phyloP scores from a whole-genome alignment of 768 basidiomycete genomes.

The Leccinum longicurvipes region DNA sequence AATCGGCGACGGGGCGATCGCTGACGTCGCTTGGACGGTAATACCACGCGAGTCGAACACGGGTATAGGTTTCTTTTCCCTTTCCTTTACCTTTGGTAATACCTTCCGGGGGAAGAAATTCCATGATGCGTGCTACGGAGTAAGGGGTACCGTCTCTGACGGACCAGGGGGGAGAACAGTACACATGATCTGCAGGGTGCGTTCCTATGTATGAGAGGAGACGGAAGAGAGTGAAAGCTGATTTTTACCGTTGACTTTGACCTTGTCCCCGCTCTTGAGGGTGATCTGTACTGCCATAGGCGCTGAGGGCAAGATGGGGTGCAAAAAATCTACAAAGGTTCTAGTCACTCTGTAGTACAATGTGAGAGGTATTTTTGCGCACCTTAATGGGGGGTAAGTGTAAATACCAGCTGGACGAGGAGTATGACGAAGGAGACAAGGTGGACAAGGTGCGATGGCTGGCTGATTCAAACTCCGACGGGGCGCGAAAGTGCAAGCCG shows the following conservation, averaged over 20 bases:
- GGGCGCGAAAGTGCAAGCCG: constrained; percentile 31
- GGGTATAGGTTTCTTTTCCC: constrained; percentile 67
- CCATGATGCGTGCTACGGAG: constrained; percentile 94
- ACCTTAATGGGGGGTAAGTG: constrained; percentile 17
- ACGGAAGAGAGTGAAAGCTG: constrained; percentile 11
- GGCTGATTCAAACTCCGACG: constrained; percentile 37
- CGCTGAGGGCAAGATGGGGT: constrained; percentile 14
- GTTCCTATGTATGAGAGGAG: constrained; percentile 15
- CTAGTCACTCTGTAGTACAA: constrained; percentile 1
- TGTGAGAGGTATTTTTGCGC: constrained; percentile 18
- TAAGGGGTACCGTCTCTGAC: constrained; percentile 94
- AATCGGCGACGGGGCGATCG: constrained; percentile 87
- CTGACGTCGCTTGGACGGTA: constrained; percentile 96
- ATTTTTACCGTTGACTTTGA: constrained; percentile 80
- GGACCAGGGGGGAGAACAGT: constrained; percentile 91
- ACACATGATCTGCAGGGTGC: constrained; percentile 82
- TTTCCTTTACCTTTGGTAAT: constrained; percentile 62
- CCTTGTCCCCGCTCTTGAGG: constrained; percentile 80
- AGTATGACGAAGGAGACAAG: constrained; percentile 34
- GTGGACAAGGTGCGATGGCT: constrained; percentile 34
- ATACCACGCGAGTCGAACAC: constrained; percentile 92
- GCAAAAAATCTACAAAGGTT: constrained; percentile 27
- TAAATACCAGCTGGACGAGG: constrained; percentile 20
- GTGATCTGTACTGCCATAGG: constrained; percentile 39
- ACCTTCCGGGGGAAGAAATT: constrained; percentile 83